These are phyloP conservation scores for Panicum virgatum DNA, from an alignment of 202 grass and related monocot genomes.

Conservation along the genomic window DNA sequence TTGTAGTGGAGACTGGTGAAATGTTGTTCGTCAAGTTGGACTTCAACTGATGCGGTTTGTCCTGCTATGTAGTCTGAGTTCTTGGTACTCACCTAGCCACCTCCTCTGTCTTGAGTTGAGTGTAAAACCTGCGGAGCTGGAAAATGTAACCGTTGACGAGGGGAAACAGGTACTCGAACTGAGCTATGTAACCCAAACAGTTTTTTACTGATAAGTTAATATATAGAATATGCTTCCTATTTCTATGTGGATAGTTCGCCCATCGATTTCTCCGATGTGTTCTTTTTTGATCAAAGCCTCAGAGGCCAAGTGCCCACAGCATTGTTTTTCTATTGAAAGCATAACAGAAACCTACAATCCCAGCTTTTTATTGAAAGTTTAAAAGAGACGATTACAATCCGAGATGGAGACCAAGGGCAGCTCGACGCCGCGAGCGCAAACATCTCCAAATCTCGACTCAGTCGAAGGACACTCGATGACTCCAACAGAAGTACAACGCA, in stretches of 20 bases:
- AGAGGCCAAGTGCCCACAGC: background rate
- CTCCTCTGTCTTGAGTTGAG: background rate
- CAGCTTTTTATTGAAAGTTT: too few species aligned
- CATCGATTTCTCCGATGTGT: background rate
- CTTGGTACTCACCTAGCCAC: slow-evolving; percentile 10
- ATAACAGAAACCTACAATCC: background rate
- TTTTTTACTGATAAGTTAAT: background rate
- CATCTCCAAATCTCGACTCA: too few species aligned
- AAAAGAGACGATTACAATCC: too few species aligned
- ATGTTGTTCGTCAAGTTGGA: slow-evolving; percentile 25
- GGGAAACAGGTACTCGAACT: background rate
- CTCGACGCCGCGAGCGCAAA: too few species aligned
- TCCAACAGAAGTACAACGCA: too few species aligned
- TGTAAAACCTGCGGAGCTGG: slow-evolving; percentile 16
- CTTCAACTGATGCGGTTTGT: slow-evolving; percentile 31
- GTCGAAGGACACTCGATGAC: too few species aligned
- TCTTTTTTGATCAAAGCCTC: background rate
- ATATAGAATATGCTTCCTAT: background rate
- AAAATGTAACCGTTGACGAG: slow-evolving; percentile 2
- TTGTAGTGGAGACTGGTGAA: slow-evolving; percentile 34
- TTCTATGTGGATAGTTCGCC: background rate
- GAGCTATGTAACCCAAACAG: slow-evolving; percentile 19
- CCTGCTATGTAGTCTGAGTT: slow-evolving; percentile 21
- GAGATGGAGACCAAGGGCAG: too few species aligned
- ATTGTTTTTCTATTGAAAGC: background rate